A percentile compares a stretch with the other conserved stretches of the same genome.
Evolutionary conservation across 179 eudicot genomes (phyloP).

Genomic region (Nepenthes alata): DNA sequence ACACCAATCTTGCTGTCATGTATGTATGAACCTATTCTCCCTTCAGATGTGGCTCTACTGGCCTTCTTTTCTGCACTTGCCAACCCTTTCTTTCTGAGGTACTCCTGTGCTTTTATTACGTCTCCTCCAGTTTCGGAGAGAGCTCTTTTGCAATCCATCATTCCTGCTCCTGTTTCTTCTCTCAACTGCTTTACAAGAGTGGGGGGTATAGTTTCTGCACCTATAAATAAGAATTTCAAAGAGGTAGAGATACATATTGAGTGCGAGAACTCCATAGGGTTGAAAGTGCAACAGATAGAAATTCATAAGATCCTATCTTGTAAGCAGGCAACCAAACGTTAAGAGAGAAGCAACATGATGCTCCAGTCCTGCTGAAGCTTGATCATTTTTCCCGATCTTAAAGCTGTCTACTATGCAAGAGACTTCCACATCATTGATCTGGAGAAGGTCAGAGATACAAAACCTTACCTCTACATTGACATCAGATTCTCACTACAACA

Average conservation of each 20-base stretch:
- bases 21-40: slow-evolving; percentile 87
- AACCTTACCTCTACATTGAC: no score
- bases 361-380: no score
- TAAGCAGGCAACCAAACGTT: no score
- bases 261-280: no score
- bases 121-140: slow-evolving; percentile 80
- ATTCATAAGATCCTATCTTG: no score
- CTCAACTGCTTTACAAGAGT: slow-evolving; percentile 89
- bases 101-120: slow-evolving; percentile 67
- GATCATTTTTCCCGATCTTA: no score
- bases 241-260: not conserved
- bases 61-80: slow-evolving; percentile 95
- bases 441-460: no score
- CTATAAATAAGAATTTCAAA: slow-evolving; percentile 7
- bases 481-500: not conserved
- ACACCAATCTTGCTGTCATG: slow-evolving; percentile 88
- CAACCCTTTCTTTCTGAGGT: slow-evolving; percentile 85
- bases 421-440: no score
- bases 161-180: slow-evolving; percentile 91
- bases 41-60: slow-evolving; percentile 82
- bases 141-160: slow-evolving; percentile 99
- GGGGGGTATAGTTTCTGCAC: slow-evolving; percentile 59
- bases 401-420: no score
- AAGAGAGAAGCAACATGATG: no score
- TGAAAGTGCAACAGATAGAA: no score